Evolutionary conservation across 164 flowering plant species (phyloP).

Genomic region (Pachysandra terminalis): DNA sequence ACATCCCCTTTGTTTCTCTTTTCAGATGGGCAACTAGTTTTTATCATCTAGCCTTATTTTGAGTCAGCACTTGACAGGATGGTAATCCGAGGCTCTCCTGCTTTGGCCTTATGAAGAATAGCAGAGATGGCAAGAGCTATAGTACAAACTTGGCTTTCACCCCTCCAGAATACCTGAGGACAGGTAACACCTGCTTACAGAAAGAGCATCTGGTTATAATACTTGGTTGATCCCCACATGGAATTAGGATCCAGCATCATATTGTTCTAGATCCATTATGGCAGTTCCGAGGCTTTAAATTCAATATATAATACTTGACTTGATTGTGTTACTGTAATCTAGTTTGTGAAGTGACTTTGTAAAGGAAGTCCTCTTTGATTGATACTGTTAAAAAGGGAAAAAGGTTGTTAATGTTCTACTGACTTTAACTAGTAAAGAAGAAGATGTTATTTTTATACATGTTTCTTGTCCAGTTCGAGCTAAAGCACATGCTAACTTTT

Average conservation of each 20-base stretch:
- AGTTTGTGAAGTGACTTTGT: too few relatives aligned
- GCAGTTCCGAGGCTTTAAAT: slow-evolving; percentile 11
- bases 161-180: slow-evolving; percentile 68
- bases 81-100: slow-evolving; percentile 66
- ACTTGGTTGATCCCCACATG: not conserved
- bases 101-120: slow-evolving; percentile 72
- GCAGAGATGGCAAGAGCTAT: slow-evolving; percentile 72
- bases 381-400: not conserved
- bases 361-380: too few relatives aligned
- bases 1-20: not conserved
- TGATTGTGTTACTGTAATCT: not conserved
- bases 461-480: not conserved
- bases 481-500: not conserved
- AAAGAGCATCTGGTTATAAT: not conserved
- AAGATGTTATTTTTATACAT: not conserved
- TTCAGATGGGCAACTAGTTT: not conserved
- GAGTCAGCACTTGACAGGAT: slow-evolving; percentile 32
- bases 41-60: slow-evolving; percentile 6
- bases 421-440: not conserved
- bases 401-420: not conserved
- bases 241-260: not conserved
- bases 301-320: not conserved
- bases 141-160: slow-evolving; percentile 76
- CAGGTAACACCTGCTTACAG: slow-evolving; percentile 23
- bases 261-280: not conserved